Conservation (phyloP, 140 eudicot species). For the Cichorium intybus region DNA sequence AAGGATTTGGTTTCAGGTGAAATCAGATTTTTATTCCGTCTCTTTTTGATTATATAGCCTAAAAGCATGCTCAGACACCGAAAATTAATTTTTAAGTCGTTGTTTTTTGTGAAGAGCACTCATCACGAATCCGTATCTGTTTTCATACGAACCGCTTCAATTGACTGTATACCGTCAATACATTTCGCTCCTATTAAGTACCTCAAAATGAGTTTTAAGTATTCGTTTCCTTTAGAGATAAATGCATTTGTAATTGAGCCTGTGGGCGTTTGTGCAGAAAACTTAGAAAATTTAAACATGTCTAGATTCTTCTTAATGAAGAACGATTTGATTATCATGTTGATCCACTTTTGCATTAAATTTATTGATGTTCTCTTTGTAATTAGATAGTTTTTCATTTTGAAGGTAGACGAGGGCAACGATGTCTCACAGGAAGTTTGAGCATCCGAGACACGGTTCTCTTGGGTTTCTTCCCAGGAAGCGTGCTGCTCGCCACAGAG, state of each 20-base stretch:
- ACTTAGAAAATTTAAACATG: no score
- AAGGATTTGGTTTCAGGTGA: neutral
- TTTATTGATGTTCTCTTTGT: neutral
- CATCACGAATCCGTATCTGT: neutral
- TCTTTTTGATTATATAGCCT: neutral
- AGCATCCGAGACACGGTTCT: slow-evolving; percentile 45
- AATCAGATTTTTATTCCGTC: neutral
- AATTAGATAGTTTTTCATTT: neutral
- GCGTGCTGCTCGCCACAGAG: slow-evolving; percentile 51
- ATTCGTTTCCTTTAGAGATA: neutral
- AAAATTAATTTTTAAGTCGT: neutral
- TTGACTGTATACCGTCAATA: neutral
- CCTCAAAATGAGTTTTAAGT: neutral
- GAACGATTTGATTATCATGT: neutral
- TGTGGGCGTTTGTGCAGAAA: no score
- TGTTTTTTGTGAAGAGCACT: neutral
- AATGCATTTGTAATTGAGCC: no score
- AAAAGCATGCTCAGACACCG: neutral
- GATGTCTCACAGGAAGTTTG: slow-evolving; percentile 47
- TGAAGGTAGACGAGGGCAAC: slow-evolving; percentile 2
- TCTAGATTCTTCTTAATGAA: neutral
- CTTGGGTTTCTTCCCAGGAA: slow-evolving; percentile 47
- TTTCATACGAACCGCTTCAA: neutral
- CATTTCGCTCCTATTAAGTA: neutral
- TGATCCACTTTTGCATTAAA: neutral